phyloP scores from a whole-genome alignment of 2,329 filamentous ascomycete genomes.

The Ophiostoma triangulosporum region DNA sequence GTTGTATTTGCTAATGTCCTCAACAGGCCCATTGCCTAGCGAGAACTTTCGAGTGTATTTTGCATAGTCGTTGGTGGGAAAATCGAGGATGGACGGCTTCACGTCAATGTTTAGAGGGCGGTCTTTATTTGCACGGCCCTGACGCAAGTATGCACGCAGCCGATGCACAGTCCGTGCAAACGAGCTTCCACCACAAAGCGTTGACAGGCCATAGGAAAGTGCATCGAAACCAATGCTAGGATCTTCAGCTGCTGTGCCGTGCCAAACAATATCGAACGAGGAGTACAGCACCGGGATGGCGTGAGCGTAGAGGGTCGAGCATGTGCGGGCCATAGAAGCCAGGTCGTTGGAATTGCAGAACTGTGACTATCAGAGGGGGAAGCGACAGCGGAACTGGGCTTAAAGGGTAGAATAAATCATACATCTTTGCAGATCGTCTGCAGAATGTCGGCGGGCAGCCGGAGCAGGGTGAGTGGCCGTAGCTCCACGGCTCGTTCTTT shows the following conservation, averaged over 20 bases:
- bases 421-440: slow-evolving; percentile 70
- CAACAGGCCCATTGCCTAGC: slow-evolving; percentile 63
- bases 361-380: slow-evolving; percentile 29
- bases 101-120: slow-evolving; percentile 9
- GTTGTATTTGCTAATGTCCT: slow-evolving; percentile 71
- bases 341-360: slow-evolving; percentile 72
- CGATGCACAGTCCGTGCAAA: slow-evolving; percentile 28
- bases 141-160: slow-evolving; percentile 15
- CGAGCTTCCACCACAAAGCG: slow-evolving; percentile 54
- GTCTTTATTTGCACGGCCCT: background rate
- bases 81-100: slow-evolving; percentile 12
- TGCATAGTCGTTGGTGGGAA: slow-evolving; percentile 53
- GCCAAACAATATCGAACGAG: slow-evolving; percentile 81
- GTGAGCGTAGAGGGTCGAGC: slow-evolving; percentile 62
- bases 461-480: slow-evolving; percentile 43
- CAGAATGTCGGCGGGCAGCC: slow-evolving; percentile 65
- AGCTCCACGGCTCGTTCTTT: background rate
- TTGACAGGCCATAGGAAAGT: slow-evolving; percentile 69
- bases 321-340: slow-evolving; percentile 62
- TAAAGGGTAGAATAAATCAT: slow-evolving; percentile 16
- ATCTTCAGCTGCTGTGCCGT: slow-evolving; percentile 50
- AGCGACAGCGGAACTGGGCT: background rate
- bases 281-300: slow-evolving; percentile 71
- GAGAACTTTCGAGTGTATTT: slow-evolving; percentile 72
- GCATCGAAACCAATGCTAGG: slow-evolving; percentile 67